Base-by-base conservation (phyloP, 352 stramenopile species). In the Globisporangium cederbergense region DNA sequence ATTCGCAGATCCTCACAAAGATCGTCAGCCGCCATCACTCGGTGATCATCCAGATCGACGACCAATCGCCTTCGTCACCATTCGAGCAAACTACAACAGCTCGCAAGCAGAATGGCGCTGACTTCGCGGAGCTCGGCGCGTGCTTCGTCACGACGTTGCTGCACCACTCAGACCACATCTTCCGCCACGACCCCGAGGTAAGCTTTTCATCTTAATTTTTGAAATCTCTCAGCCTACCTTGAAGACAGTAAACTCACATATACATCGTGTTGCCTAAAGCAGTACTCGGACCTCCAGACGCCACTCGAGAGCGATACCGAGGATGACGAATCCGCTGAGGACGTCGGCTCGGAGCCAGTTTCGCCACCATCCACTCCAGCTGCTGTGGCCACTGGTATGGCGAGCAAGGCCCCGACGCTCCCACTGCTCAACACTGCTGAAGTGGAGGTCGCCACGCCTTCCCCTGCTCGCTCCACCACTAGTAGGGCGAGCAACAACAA, bases 71-170 rank as follows among this genome's bases (percentile, higher is more conserved):
- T 9, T 57, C 50, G 3, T 16, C 50, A 9, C 11, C 16, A 64
- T n/a, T 47, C 57, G 28, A 18, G 36, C 1, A 42, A 62, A 14
- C 30, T 28, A 28, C 25, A 28, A 28, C 25, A 32, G 25, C 16
- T 13, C 34, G 34, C 38, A 13, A 32, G 20, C 16, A 43, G 22
- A 11, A 30, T 36, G 25, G 13, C 47, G 42, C n/a, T 56, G 45
- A 64, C 47, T 63, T 47, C 5, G 62, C 71, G 11, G 67, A 60
- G 5, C 63, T 89, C 10, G 68, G 76, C 30, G 58, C 74, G n/a
- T 91, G 82, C 62, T 91, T 91, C 46, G 72, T 88, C 20, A 71
- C 75, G 30, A 89, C 74, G 54, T 52, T 91, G 3, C 67, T 89
- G 18, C 67, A 55, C 3, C 80, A 91, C 66, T 76, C 79, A 6